A percentile compares a stretch with the other conserved stretches of the same genome.
Evolutionary conservation across 495 filamentous ascomycete genomes (phyloP).

Genomic region (Collariella sp.): DNA sequence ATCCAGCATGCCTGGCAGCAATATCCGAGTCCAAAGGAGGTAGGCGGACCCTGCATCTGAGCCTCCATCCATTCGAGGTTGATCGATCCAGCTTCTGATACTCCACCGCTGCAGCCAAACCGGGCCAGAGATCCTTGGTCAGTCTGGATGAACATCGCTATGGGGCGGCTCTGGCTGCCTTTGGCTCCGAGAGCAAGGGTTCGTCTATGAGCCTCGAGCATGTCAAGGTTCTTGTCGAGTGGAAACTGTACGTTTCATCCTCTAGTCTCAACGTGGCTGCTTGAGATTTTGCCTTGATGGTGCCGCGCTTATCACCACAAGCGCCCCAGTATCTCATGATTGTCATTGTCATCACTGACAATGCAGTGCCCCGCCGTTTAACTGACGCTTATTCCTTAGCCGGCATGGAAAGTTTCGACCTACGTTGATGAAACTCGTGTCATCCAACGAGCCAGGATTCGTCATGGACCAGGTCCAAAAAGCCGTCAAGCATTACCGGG

Average conservation of each 20-base stretch:
- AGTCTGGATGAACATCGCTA: conserved; percentile 45
- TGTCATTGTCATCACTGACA: not conserved
- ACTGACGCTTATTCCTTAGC: conserved; percentile 15
- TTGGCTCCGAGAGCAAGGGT: conserved; percentile 23
- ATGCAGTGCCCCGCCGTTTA: not conserved
- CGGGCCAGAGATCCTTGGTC: conserved; percentile 37
- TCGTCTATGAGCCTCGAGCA: conserved; percentile 33
- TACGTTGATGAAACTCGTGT: conserved; percentile 54
- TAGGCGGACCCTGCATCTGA: conserved; percentile 18
- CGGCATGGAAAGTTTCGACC: conserved; percentile 65
- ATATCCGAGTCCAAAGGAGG: conserved; percentile 35
- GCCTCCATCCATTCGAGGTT: too few species aligned
- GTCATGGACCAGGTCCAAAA: conserved; percentile 39
- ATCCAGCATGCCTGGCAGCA: conserved; percentile 32
- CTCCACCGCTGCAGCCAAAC: conserved; percentile 24
- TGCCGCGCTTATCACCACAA: conserved; percentile 1
- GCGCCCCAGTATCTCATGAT: not conserved
- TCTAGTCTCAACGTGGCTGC: not conserved
- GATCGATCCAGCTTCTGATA: conserved; percentile 4
- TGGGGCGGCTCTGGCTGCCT: conserved; percentile 31
- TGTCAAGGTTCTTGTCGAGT: conserved; percentile 53
- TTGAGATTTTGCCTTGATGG: not conserved
- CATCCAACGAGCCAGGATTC: conserved; percentile 44
- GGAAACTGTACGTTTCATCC: conserved; percentile 57
- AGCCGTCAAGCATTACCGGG: conserved; percentile 42